Evolutionary conservation across 2,329 filamentous ascomycete genomes (phyloP).

Genomic region (Corinectria fuckeliana): DNA sequence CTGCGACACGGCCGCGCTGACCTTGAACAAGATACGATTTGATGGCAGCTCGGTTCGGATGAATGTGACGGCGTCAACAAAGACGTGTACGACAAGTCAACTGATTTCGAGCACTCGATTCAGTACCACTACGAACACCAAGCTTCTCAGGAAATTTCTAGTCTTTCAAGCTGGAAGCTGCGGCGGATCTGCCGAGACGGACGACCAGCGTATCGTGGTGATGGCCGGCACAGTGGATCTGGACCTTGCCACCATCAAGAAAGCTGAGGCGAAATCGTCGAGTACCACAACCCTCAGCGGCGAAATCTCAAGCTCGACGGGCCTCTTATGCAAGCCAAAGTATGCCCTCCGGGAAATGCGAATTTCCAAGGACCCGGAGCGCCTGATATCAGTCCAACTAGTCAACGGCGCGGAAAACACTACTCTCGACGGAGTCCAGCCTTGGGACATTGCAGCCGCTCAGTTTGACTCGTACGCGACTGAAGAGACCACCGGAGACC

Average conservation of each 20-base stretch:
- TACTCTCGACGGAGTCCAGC: slow-evolving; percentile 27
- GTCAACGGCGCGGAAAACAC: slow-evolving; percentile 17
- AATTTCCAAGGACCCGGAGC: slow-evolving; percentile 26
- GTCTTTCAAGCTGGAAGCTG: slow-evolving; percentile 29
- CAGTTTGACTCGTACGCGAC: slow-evolving; percentile 30
- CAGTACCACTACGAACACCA: slow-evolving; percentile 14
- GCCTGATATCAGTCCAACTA: slow-evolving; percentile 18
- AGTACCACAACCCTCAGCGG: slow-evolving; percentile 14
- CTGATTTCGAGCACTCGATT: slow-evolving; percentile 26
- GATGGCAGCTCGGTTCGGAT: slow-evolving; percentile 28
- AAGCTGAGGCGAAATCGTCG: slow-evolving; percentile 18
- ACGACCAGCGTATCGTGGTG: slow-evolving; percentile 33
- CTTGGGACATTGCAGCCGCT: slow-evolving; percentile 29
- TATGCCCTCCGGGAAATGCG: slow-evolving; percentile 27
- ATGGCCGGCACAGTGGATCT: slow-evolving; percentile 26
- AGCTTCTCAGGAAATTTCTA: slow-evolving; percentile 26
- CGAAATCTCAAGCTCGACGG: slow-evolving; percentile 21
- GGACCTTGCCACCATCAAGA: slow-evolving; percentile 25
- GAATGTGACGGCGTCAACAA: slow-evolving; percentile 40
- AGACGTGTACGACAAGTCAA: slow-evolving; percentile 27
- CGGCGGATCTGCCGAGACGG: slow-evolving; percentile 19
- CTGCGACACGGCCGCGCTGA: slow-evolving; percentile 39
- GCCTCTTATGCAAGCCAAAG: slow-evolving; percentile 32
- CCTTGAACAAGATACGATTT: slow-evolving; percentile 34
- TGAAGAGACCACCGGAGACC: neutral